phyloP scores from a whole-genome alignment of 495 filamentous ascomycete genomes.

The Aspergillus homomorphus region DNA sequence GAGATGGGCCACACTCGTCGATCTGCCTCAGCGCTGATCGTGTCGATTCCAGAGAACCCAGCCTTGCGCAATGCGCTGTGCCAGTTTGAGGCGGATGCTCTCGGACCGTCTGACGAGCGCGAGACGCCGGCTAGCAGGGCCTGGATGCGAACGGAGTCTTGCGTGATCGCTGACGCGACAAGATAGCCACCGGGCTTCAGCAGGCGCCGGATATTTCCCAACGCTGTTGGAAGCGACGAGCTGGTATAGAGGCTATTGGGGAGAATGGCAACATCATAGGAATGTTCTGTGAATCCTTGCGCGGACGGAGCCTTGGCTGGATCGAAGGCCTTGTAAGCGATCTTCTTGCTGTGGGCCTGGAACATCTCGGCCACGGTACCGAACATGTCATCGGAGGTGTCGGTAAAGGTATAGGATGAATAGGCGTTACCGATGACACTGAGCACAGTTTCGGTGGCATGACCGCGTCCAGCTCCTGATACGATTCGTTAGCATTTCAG shows the following conservation, averaged over 20 bases:
- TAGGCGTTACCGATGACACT: no score
- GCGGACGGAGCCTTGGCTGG: slow-evolving; percentile 23
- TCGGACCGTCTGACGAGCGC: slow-evolving; percentile 17
- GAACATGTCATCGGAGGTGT: slow-evolving; percentile 49
- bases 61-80: slow-evolving; percentile 28
- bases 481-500: no score
- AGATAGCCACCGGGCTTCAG: slow-evolving; percentile 39
- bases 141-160: background rate
- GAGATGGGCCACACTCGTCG: slow-evolving; percentile 20
- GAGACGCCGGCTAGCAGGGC: background rate
- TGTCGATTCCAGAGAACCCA: slow-evolving; percentile 49
- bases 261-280: no score
- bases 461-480: no score
- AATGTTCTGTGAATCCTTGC: slow-evolving; percentile 36
- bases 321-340: slow-evolving; percentile 44
- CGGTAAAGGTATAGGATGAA: slow-evolving; percentile 25
- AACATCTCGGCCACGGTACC: slow-evolving; percentile 17
- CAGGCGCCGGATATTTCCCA: slow-evolving; percentile 1
- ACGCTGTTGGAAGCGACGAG: no score
- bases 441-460: no score
- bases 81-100: slow-evolving; percentile 32
- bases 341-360: slow-evolving; percentile 16
- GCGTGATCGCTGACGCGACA: no score
- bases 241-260: no score
- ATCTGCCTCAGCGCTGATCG: slow-evolving; percentile 8